Base-by-base conservation (phyloP, 2,329 filamentous ascomycete species). In the Diaporthe humulicola region DNA sequence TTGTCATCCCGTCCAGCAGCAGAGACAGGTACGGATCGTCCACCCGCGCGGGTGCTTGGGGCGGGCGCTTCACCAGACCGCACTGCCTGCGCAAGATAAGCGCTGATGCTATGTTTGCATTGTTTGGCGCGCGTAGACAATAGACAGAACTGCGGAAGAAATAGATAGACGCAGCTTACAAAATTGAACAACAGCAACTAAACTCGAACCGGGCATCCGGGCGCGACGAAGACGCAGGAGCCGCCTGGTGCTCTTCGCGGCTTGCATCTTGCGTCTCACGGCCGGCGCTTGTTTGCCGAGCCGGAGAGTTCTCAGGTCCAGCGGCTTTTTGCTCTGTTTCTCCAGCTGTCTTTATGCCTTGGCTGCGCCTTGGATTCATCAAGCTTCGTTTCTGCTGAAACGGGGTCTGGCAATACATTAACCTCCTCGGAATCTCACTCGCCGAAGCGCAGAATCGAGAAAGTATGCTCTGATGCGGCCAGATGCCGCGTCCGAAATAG, bases 181-280 rank as follows among this genome's bases (percentile, higher is more conserved):
- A 50, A 52, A 6, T 40, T 25, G 15, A 33, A 22, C 19, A 40
- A n/a, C 12, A 36, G 54, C 33, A 69, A 6, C 33, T 15, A 30
- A 28, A 40, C 17, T 38, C 45, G 8, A 22, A 54, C 1, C 15
- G 22, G 33, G 4, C 6, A 9, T 1, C 9, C 33, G 22, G 15
- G 64, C 64, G 64, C 45, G n/a, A 6, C 17, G n/a, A n/a, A 9
- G n/a, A 54, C 48, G 48, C 48, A 69, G 33, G 64, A 69, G 64
- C 64, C 22, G 33, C 33, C 8, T 22, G 38, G n/a, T 30, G 64
- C 33, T 40, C 48, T 28, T 40, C 48, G 48, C n/a, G 45, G 33
- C 33, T 22, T 67, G 64, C 48, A 69, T 54, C 30, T 9, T 14
- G 15, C 28, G 45, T 54, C 22, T 54, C 48, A 14, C 4, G 33